Conservation (phyloP, 805 yeast genomes). For the Ogataea allantospora region DNA sequence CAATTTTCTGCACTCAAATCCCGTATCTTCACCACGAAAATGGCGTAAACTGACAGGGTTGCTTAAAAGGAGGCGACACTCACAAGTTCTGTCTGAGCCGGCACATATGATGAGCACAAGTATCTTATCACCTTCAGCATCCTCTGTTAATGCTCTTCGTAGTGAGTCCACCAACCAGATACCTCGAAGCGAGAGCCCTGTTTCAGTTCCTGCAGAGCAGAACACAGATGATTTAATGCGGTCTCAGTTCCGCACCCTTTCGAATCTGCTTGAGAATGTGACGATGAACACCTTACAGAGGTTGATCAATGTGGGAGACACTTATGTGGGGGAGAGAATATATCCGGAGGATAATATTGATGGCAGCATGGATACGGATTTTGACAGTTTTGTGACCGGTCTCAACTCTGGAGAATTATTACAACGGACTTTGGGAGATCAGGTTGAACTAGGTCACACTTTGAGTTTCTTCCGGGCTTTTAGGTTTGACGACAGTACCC, state of each 20-base stretch:
- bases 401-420: conserved; percentile 24
- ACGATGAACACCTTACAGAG: conserved; percentile 28
- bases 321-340: conserved; percentile 22
- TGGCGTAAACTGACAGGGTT: conserved; percentile 10
- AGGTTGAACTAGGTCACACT: conserved; percentile 28
- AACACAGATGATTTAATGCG: conserved; percentile 15
- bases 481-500: conserved; percentile 34
- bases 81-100: not conserved
- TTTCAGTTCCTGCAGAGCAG: conserved; percentile 7
- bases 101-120: conserved; percentile 3
- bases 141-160: conserved; percentile 3
- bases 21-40: conserved; percentile 2
- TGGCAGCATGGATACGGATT: conserved; percentile 36
- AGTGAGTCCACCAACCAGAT: conserved; percentile 1
- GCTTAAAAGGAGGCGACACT: conserved; percentile 8
- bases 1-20: conserved; percentile 1
- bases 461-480: conserved; percentile 44
- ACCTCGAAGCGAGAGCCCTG: not conserved
- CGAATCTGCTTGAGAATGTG: conserved; percentile 27
- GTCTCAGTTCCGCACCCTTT: conserved; percentile 28
- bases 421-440: conserved; percentile 29
- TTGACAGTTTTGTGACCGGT: conserved; percentile 42
- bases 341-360: conserved; percentile 16
- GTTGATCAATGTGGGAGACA: conserved; percentile 17
- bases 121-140: conserved; percentile 6